Evolutionary conservation across 352 stramenopile genomes (phyloP).

Genomic region (Aphanomyces astaci): DNA sequence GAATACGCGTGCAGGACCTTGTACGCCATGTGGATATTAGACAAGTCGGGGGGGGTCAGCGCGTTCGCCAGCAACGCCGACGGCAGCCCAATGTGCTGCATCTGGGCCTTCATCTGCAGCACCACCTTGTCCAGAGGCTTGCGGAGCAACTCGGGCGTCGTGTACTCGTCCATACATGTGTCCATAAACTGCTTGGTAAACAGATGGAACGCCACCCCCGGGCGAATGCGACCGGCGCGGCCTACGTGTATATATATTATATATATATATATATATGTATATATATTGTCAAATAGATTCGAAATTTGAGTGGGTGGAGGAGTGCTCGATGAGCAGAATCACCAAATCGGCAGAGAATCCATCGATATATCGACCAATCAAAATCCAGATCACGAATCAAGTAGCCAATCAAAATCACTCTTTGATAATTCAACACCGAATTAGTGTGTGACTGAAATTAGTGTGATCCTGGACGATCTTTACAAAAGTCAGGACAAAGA

Average conservation of each 20-base stretch:
- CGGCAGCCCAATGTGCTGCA: slow-evolving; percentile 61
- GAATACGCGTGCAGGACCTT: slow-evolving; percentile 60
- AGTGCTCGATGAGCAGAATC: too few relatives aligned
- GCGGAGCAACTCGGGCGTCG: slow-evolving; percentile 69
- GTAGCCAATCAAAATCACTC: too few relatives aligned
- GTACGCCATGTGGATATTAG: slow-evolving; percentile 69
- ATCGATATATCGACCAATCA: too few relatives aligned
- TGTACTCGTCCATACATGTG: slow-evolving; percentile 68
- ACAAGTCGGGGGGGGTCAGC: slow-evolving; percentile 54
- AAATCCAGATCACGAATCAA: too few relatives aligned
- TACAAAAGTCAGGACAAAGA: too few relatives aligned
- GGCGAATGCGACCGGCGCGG: slow-evolving; percentile 89
- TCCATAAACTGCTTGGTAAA: slow-evolving; percentile 65
- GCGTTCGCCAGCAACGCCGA: slow-evolving; percentile 59
- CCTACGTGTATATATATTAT: slow-evolving; percentile 24
- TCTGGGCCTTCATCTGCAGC: slow-evolving; percentile 61
- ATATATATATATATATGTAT: too few relatives aligned
- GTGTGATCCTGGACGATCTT: too few relatives aligned
- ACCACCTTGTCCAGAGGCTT: slow-evolving; percentile 78
- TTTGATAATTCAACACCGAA: neutral
- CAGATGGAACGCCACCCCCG: slow-evolving; percentile 87
- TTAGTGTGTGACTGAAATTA: too few relatives aligned
- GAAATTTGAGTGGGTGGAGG: too few relatives aligned
- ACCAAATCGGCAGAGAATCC: too few relatives aligned
- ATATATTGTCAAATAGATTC: too few relatives aligned